These are phyloP conservation scores for Fonsecaea monophora DNA, from an alignment of 2,329 filamentous ascomycete species.

Conservation along the genomic window DNA sequence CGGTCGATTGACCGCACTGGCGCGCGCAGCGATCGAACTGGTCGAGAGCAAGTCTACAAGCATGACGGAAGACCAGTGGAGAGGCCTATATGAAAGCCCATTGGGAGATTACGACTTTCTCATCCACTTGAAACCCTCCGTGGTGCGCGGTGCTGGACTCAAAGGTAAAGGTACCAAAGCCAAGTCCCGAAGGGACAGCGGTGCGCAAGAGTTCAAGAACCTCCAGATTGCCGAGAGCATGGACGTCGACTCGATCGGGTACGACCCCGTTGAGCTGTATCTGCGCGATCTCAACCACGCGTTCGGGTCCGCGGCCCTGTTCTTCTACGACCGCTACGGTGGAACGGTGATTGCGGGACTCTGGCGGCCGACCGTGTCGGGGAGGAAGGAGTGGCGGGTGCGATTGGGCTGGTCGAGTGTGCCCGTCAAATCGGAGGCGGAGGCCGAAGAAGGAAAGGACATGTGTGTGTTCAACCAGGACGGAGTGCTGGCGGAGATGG, in stretches of 20 bases:
- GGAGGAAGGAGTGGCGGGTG: slow-evolving; percentile 69
- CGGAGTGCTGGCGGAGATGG: slow-evolving; percentile 75
- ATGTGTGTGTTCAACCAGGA: slow-evolving; percentile 70
- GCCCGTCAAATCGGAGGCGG: slow-evolving; percentile 50
- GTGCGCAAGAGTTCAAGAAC: slow-evolving; percentile 73
- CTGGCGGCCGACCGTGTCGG: slow-evolving; percentile 65
- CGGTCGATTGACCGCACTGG: slow-evolving; percentile 79
- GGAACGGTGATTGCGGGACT: slow-evolving; percentile 64
- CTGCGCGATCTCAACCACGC: slow-evolving; percentile 69
- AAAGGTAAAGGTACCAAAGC: slow-evolving; percentile 4
- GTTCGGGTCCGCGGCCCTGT: slow-evolving; percentile 74
- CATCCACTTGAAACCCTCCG: slow-evolving; percentile 68
- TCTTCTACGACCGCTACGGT: slow-evolving; percentile 72
- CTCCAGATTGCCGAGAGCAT: slow-evolving; percentile 62
- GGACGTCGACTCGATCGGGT: slow-evolving; percentile 56
- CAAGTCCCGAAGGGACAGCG: slow-evolving; percentile 1
- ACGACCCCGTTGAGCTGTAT: slow-evolving; percentile 68
- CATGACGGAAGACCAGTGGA: slow-evolving; percentile 56
- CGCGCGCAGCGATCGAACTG: slow-evolving; percentile 73
- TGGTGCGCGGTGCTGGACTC: slow-evolving; percentile 42
- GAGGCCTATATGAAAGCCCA: slow-evolving; percentile 73
- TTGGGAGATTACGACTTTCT: slow-evolving; percentile 83
- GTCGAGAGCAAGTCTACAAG: slow-evolving; percentile 61
- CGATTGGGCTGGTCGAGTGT: slow-evolving; percentile 72
- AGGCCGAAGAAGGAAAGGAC: slow-evolving; percentile 50